Evolutionary conservation across 2,329 filamentous ascomycete species (phyloP).

Genomic region (Fusarium sp.): DNA sequence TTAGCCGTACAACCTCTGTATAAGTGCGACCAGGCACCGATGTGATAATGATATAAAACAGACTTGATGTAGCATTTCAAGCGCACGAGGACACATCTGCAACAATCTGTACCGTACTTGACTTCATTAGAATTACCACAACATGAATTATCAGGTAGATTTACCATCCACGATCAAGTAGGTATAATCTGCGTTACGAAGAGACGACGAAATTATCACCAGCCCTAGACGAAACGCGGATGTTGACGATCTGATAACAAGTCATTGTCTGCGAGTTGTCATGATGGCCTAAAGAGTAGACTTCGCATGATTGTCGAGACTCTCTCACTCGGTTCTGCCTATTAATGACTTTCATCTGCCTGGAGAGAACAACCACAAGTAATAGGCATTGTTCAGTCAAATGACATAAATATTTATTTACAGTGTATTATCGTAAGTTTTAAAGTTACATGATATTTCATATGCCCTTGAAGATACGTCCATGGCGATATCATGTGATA

Average conservation of each 20-base stretch:
- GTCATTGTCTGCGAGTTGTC: background rate
- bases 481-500: background rate
- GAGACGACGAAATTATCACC: background rate
- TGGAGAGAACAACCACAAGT: accelerated
- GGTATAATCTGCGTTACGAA: too few species aligned
- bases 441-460: background rate
- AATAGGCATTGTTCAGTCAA: accelerated
- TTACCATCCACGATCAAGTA: too few species aligned
- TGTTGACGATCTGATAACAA: background rate
- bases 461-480: background rate
- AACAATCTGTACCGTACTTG: background rate
- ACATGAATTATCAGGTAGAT: background rate
- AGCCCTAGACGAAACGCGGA: background rate
- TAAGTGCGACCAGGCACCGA: background rate
- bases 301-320: background rate
- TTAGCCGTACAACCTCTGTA: too few species aligned
- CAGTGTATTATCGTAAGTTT: background rate
- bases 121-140: background rate
- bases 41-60: background rate
- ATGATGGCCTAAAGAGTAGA: background rate
- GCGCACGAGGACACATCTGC: too few species aligned
- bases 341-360: background rate
- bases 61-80: background rate
- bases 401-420: background rate
- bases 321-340: background rate